phyloP scores from a whole-genome alignment of 176 grass and related monocot genomes.

The Oryza australiensis region DNA sequence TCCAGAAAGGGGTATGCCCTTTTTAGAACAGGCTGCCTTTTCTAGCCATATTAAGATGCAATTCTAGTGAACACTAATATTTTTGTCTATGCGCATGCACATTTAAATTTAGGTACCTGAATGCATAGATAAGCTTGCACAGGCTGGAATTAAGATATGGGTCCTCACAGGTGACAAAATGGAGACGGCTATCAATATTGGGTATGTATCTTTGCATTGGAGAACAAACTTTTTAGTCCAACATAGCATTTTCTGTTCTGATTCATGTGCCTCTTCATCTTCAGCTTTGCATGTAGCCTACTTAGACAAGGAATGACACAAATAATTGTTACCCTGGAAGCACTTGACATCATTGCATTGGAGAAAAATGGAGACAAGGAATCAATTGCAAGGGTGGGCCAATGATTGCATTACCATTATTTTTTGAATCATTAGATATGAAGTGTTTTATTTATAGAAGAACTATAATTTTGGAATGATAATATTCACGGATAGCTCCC shows the following conservation, averaged over 20 bases:
- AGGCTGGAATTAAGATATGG: slow-evolving; percentile 96
- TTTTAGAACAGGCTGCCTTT: not conserved
- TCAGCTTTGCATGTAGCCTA: slow-evolving; percentile 95
- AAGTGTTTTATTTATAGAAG: slow-evolving; percentile 8
- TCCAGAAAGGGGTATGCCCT: slow-evolving; percentile 79
- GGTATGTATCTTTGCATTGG: slow-evolving; percentile 47
- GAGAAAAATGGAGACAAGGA: slow-evolving; percentile 89
- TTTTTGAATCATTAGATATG: slow-evolving; percentile 8
- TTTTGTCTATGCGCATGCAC: not conserved
- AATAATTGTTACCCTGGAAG: slow-evolving; percentile 82
- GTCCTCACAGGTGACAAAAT: slow-evolving; percentile 98
- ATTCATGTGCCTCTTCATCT: slow-evolving; percentile 45
- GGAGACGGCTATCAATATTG: slow-evolving; percentile 99
- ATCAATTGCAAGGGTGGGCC: slow-evolving; percentile 67
- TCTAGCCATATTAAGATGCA: not conserved
- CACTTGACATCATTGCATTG: slow-evolving; percentile 64
- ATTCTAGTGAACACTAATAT: not conserved
- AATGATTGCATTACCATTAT: slow-evolving; percentile 12
- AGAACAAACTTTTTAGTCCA: slow-evolving; percentile 14
- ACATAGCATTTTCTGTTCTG: slow-evolving; percentile 30
- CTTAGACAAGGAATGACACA: slow-evolving; percentile 96
- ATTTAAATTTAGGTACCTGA: slow-evolving; percentile 78
- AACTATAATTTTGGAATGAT: not conserved
- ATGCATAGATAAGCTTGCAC: slow-evolving; percentile 98
- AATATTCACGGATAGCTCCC: not conserved